A percentile compares a stretch with the other conserved stretches of the same genome.
phyloP scores from a whole-genome alignment of 495 filamentous ascomycete species.

The Penicillium manginii region DNA sequence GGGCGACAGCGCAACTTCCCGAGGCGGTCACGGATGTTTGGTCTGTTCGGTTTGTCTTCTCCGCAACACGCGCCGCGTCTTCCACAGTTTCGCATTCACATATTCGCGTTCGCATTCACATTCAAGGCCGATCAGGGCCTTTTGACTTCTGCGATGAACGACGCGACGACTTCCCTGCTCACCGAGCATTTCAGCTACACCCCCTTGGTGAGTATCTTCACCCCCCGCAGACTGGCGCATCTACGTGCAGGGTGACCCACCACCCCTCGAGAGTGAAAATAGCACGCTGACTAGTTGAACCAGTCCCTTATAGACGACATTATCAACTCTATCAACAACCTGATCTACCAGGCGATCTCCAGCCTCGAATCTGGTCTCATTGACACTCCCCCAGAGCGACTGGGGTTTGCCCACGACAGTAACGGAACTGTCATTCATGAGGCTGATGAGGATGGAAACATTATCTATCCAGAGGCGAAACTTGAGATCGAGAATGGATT shows the following conservation, averaged over 20 bases:
- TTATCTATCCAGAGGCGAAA: slow-evolving; percentile 61
- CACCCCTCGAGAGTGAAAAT: slow-evolving; percentile 16
- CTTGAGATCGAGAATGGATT: slow-evolving; percentile 87
- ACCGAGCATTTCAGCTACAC: slow-evolving; percentile 97
- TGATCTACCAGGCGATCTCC: slow-evolving; percentile 83
- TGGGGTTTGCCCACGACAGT: slow-evolving; percentile 68
- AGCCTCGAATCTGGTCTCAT: slow-evolving; percentile 81
- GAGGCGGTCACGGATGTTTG: slow-evolving; percentile 29
- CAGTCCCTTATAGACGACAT: slow-evolving; percentile 95
- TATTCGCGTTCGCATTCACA: too few relatives aligned
- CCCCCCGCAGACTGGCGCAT: slow-evolving; percentile 3
- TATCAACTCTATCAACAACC: slow-evolving; percentile 91
- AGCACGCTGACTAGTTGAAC: slow-evolving; percentile 26
- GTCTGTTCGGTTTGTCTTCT: slow-evolving; percentile 26
- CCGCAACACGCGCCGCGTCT: slow-evolving; percentile 19
- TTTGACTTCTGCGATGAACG: slow-evolving; percentile 40
- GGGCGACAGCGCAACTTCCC: slow-evolving; percentile 3
- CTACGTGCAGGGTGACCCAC: slow-evolving; percentile 13
- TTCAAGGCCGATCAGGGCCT: background rate
- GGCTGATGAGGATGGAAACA: slow-evolving; percentile 56
- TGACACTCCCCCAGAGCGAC: slow-evolving; percentile 65
- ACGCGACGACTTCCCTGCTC: slow-evolving; percentile 69
- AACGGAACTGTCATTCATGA: slow-evolving; percentile 53
- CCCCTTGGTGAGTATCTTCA: slow-evolving; percentile 67
- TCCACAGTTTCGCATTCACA: background rate